Conservation (phyloP, 371 early-diverging fungal species). For the Rhizopus stolonifer region DNA sequence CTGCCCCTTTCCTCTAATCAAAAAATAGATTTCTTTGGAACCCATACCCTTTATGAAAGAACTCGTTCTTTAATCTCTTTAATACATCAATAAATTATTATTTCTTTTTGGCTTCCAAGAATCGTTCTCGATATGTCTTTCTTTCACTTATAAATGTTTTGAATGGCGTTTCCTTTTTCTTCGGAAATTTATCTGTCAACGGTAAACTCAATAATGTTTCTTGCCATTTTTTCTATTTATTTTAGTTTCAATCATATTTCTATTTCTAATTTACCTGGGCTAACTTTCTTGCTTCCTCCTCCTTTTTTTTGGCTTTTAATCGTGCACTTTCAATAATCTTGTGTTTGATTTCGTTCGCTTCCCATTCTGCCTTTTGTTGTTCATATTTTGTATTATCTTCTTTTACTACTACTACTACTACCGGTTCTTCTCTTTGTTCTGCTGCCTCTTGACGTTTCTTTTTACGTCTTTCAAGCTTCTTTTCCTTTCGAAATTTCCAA, state of each 20-base stretch:
- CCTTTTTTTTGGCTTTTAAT: slow-evolving; percentile 13
- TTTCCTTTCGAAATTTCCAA: slow-evolving; percentile 22
- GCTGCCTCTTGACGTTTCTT: slow-evolving; percentile 8
- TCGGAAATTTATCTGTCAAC: too few relatives aligned
- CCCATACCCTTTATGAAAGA: not conserved
- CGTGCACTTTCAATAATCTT: slow-evolving; percentile 15
- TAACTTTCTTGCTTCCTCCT: slow-evolving; percentile 14
- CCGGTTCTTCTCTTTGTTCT: not conserved
- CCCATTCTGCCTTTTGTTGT: slow-evolving; percentile 22
- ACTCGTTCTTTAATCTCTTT: not conserved
- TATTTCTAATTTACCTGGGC: slow-evolving; percentile 12
- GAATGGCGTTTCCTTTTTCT: not conserved
- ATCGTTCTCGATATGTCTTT: slow-evolving; percentile 19
- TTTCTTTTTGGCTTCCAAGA: slow-evolving; percentile 5
- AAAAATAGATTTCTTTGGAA: not conserved
- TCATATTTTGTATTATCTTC: slow-evolving; percentile 12
- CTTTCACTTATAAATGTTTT: slow-evolving; percentile 9
- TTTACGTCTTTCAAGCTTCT: slow-evolving; percentile 17
- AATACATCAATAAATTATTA: too few relatives aligned
- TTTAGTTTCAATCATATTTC: not conserved
- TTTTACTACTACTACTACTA: not conserved
- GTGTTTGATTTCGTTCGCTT: slow-evolving; percentile 15
- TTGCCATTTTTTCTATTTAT: slow-evolving; percentile 21
- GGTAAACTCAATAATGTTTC: slow-evolving; percentile 21
- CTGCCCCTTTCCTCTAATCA: not conserved